Evolutionary conservation across 2,329 filamentous ascomycete genomes (phyloP), one percentile per base, ranked within the genome.

Genomic region (Talaromyces sp.): DNA sequence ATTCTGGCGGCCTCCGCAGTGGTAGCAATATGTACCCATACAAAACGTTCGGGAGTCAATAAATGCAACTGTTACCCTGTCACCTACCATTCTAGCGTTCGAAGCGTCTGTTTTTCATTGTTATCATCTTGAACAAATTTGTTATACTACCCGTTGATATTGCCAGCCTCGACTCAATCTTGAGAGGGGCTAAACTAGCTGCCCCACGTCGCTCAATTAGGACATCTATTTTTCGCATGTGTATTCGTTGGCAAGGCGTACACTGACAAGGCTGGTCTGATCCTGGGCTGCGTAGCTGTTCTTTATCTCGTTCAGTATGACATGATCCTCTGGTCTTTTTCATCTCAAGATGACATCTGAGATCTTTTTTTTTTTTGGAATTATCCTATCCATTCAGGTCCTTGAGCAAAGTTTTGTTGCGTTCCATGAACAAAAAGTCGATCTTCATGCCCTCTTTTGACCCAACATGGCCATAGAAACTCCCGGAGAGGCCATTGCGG

Each of bases 391-490:
- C 7, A 13, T 27, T 49, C 14, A 14, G 22, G 22, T 50, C 47
- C 47, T 31, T 31, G 47, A 50, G 27, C 50, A 54, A 37, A 6
- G 27, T 8, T 16, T 22, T 52, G 22, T 27, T 49, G 43, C 19
- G 45, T 14, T 47, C 5, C 11, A 9, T 16, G 8, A 14, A 50
- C 1, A 50, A 14, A 7, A n/a, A 27, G 19, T 19, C 27, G 8
- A 27, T 16, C n/a, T 54, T 37, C 31, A 35, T 54, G n/a, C 31
- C 3, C 2, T 14, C 4, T 54, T 54, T 19, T 35, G 37, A 31
- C 37, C 19, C n/a, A 58, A 27, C 7, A 65, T 65, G 63, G 41
- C 52, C 45, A 58, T 31, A 61, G 49, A 57, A 50, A 43, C 8
- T 14, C 16, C 33, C 19, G 11, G 37, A 31, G 57, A 60, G 49